Conservation (phyloP, 441 rosid genomes). For the Croton setiger region DNA sequence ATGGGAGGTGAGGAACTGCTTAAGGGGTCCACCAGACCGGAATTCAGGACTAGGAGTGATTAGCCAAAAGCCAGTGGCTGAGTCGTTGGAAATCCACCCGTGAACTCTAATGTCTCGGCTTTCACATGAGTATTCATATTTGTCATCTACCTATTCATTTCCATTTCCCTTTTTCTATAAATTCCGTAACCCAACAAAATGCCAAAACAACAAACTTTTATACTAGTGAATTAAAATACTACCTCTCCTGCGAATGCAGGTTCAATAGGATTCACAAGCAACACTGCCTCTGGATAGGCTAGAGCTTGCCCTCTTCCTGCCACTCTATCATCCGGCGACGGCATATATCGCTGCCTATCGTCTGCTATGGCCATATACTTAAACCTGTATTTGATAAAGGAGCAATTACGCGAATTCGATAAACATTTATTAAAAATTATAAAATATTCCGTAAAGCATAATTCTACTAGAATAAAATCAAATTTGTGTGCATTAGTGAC, state of each 20-base stretch:
- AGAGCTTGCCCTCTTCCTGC: slow-evolving; percentile 56
- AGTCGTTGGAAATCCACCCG: slow-evolving; percentile 64
- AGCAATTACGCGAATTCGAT: no score
- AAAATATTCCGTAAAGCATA: no score
- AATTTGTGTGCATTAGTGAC: no score
- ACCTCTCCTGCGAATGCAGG: slow-evolving; percentile 62
- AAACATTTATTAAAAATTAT: no score
- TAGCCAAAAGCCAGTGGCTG: slow-evolving; percentile 72
- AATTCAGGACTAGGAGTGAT: slow-evolving; percentile 84
- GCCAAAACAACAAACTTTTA: slow-evolving; percentile 32
- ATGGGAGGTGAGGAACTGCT: slow-evolving; percentile 85
- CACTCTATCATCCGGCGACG: slow-evolving; percentile 68
- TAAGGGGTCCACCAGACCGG: slow-evolving; percentile 76
- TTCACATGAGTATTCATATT: slow-evolving; percentile 75
- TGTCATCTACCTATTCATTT: slow-evolving; percentile 68
- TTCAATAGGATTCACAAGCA: slow-evolving; percentile 67
- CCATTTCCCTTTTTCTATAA: slow-evolving; percentile 35
- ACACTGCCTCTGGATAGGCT: slow-evolving; percentile 84
- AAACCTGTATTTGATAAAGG: slow-evolving; percentile 40
- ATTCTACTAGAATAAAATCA: no score
- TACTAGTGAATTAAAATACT: background rate
- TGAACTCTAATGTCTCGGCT: slow-evolving; percentile 62
- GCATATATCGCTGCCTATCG: slow-evolving; percentile 78
- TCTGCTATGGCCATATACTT: slow-evolving; percentile 82
- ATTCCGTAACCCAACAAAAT: slow-evolving; percentile 55